These are phyloP conservation scores for Fusarium oxysporum DNA, from an alignment of 2,329 filamentous ascomycete genomes.

Conservation along the genomic window DNA sequence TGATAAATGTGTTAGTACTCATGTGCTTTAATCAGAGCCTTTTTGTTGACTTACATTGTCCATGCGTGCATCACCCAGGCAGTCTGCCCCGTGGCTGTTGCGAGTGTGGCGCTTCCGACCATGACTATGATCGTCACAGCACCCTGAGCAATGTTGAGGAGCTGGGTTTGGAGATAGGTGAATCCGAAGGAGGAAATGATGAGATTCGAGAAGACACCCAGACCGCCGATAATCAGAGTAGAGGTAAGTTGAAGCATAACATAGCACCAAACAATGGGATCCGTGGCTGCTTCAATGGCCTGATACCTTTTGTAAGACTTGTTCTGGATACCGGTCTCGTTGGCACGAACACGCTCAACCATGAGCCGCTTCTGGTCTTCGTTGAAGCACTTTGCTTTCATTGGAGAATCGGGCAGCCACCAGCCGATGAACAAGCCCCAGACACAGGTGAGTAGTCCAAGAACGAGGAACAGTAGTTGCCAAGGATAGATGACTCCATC, in stretches of 20 bases:
- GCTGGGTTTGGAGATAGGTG: constrained; percentile 14
- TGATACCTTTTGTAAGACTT: background rate
- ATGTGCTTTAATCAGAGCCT: background rate
- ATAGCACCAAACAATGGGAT: background rate
- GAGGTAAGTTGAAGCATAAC: background rate
- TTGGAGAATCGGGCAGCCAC: background rate
- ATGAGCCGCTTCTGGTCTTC: background rate
- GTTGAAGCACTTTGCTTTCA: background rate
- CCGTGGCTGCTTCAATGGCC: background rate
- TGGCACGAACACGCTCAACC: background rate
- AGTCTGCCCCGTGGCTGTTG: constrained; percentile 30
- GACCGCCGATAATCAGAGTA: background rate
- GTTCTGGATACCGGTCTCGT: background rate
- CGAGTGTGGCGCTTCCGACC: constrained; percentile 41
- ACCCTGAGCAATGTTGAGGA: background rate
- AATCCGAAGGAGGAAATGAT: constrained; percentile 16
- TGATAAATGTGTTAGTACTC: background rate
- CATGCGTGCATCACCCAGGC: background rate
- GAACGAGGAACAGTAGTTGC: background rate
- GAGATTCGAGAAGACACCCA: background rate
- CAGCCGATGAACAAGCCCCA: background rate
- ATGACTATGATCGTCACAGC: constrained; percentile 50
- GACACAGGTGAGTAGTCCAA: background rate
- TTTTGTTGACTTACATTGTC: background rate
- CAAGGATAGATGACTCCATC: background rate